Evolutionary conservation across 805 yeast genomes (phyloP), one percentile per base, ranked within the genome.

Genomic region (Hanseniaspora vineae): DNA sequence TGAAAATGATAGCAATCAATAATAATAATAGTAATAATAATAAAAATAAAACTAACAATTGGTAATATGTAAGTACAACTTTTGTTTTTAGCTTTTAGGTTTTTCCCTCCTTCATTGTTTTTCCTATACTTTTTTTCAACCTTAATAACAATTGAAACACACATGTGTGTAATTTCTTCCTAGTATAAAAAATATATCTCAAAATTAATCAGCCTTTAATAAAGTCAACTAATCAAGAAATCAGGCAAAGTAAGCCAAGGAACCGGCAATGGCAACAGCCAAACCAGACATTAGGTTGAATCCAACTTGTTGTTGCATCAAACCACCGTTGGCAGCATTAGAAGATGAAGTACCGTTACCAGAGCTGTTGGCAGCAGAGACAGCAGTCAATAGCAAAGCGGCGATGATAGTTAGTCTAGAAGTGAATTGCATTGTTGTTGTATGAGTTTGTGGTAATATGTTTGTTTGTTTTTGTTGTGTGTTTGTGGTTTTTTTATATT

Each of bases 201-300:
- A n/a, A n/a, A n/a, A n/a, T n/a, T n/a, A n/a, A n/a, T n/a, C n/a
- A n/a, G n/a, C n/a, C n/a, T n/a, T 8, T 5, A 23, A 23, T 5
- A 23, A 23, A 23, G 6, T n/a, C 37, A 13, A 13, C 9, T 11
- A 33, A 33, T 13, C 14, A 37, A n/a, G 10, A 3, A 14, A n/a
- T 37, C 19, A 37, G 19, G 17, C 11, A 15, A 37, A 37, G 19
- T 15, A 37, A 39, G 42, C 35, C 18, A 33, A 19, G 39, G 49
- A 47, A 39, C 40, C 49, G 31, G 46, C 49, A 35, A 40, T 40
- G 33, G 50, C 50, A 44, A 47, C 47, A 35, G 50, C 47, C 31
- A 47, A 44, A 31, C 46, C 50, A 17, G 44, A 40, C 12, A 44
- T 6, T 44, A 47, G 33, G 35, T 44, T 39, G 44, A 18, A 31